These are phyloP conservation scores for Verticillium alfalfae DNA, from an alignment of 2,329 filamentous ascomycete species.

Conservation along the genomic window DNA sequence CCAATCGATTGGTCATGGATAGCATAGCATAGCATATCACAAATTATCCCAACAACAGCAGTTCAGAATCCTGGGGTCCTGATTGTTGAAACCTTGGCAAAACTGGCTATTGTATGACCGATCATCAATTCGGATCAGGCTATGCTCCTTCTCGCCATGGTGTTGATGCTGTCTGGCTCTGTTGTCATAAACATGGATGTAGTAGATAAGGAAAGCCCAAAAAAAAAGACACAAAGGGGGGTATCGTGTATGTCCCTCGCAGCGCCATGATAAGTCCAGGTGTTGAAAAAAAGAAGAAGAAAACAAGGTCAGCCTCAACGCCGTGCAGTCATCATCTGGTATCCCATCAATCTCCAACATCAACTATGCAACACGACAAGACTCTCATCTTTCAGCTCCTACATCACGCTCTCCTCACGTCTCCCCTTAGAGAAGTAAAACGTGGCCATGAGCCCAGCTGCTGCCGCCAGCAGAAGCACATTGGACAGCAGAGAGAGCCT, in stretches of 20 bases:
- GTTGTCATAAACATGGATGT: not conserved
- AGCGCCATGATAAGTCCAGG: not conserved
- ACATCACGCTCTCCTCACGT: not conserved
- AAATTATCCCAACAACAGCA: too few relatives aligned
- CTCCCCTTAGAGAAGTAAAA: conserved; percentile 4
- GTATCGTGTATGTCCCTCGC: conserved; percentile 10
- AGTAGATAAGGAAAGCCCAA: not conserved
- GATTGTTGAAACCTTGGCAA: not conserved
- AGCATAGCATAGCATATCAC: not conserved
- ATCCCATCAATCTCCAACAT: not conserved
- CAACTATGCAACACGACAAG: not conserved
- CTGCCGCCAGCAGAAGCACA: conserved; percentile 4
- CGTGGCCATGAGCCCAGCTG: conserved; percentile 3
- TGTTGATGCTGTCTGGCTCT: not conserved
- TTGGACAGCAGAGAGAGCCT: conserved; percentile 3
- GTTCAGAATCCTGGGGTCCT: not conserved
- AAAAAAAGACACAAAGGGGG: not conserved
- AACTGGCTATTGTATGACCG: not conserved
- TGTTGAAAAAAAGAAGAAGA: not conserved
- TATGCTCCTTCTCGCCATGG: not conserved
- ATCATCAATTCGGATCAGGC: not conserved
- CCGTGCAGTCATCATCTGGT: not conserved
- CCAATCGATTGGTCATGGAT: not conserved
- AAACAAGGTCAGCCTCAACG: not conserved
- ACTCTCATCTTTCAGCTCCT: not conserved